phyloP scores from a whole-genome alignment of 2,329 filamentous ascomycete species.

The Calycina herbarum region DNA sequence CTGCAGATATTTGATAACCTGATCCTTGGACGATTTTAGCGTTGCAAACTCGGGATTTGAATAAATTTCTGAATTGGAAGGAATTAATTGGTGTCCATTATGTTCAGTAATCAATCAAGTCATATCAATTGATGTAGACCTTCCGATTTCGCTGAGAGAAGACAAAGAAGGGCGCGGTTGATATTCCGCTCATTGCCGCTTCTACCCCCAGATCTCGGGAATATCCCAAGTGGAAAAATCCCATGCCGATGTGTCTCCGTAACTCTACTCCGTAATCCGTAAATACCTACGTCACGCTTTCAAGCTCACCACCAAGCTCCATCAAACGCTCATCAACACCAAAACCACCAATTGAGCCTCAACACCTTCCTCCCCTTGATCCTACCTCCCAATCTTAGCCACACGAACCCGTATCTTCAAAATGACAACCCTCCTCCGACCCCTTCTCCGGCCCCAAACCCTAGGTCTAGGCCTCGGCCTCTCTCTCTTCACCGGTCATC shows the following conservation, averaged over 20 bases:
- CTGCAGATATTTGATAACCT: not conserved
- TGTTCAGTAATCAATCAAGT: not conserved
- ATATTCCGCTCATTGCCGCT: no score
- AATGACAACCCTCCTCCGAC: conserved; percentile 9
- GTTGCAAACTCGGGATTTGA: not conserved
- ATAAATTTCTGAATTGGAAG: not conserved
- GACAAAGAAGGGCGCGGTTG: no score
- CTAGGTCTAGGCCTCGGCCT: conserved; percentile 40
- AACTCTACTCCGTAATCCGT: no score
- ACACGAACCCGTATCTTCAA: no score
- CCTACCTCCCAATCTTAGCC: no score
- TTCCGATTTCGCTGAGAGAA: not conserved
- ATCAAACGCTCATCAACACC: not conserved
- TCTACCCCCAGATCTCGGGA: no score
- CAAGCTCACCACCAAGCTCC: not conserved
- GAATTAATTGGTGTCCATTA: not conserved
- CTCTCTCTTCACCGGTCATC: conserved; percentile 36
- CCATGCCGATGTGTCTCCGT: no score
- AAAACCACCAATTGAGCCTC: not conserved
- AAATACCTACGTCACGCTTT: no score
- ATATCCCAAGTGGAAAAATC: no score
- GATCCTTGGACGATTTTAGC: not conserved
- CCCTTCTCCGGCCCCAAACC: conserved; percentile 33
- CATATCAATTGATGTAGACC: not conserved
- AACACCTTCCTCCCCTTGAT: no score